Evolutionary conservation across 768 basidiomycete genomes (phyloP).

Genomic region (Hericium coralloides): DNA sequence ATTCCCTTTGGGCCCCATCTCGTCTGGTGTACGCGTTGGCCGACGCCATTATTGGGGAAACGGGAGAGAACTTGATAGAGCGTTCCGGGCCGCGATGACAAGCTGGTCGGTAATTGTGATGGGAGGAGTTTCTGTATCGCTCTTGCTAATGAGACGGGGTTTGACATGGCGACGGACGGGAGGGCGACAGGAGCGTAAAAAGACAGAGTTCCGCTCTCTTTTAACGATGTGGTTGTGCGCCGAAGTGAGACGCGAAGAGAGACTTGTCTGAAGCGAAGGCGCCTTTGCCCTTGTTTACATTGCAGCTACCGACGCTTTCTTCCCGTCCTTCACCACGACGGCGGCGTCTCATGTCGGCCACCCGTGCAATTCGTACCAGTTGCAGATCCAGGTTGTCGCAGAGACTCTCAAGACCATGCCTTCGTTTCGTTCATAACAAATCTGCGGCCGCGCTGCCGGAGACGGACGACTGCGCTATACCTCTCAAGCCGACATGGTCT

Average conservation of each 20-base stretch:
- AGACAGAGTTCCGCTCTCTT: background rate
- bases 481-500: slow-evolving; percentile 68
- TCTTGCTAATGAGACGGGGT: slow-evolving; percentile 10
- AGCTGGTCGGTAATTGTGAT: slow-evolving; percentile 46
- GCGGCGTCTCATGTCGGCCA: background rate
- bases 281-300: background rate
- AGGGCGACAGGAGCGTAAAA: background rate
- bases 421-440: background rate
- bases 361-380: background rate
- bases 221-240: background rate
- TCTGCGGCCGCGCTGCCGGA: slow-evolving; percentile 3
- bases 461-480: slow-evolving; percentile 57
- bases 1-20: slow-evolving; percentile 70
- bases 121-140: slow-evolving; percentile 52
- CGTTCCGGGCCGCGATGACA: slow-evolving; percentile 48
- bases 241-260: background rate
- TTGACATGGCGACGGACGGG: slow-evolving; percentile 11
- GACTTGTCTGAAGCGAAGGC: background rate
- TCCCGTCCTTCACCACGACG: background rate
- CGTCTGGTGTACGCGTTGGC: slow-evolving; percentile 58
- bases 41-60: slow-evolving; percentile 57
- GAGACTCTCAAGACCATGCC: background rate
- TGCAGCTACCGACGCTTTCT: background rate
- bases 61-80: slow-evolving; percentile 68
- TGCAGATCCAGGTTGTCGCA: background rate